A percentile compares a stretch with the other conserved stretches of the same genome.
These are phyloP conservation scores for Pythium phragmiticola DNA, from an alignment of 352 stramenopile species.

Conservation along the genomic window DNA sequence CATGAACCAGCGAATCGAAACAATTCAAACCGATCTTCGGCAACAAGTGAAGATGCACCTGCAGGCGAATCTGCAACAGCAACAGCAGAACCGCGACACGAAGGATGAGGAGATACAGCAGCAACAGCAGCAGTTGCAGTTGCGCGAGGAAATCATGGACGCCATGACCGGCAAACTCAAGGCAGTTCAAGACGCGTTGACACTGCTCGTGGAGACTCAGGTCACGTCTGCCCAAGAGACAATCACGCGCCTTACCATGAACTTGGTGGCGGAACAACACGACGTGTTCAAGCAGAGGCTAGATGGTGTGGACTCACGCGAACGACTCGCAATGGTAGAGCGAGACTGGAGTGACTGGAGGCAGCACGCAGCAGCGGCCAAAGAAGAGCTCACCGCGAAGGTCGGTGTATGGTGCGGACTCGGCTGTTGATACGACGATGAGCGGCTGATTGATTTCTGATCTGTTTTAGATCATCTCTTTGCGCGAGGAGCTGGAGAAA, in stretches of 20 bases:
- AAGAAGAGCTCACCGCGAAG: neutral
- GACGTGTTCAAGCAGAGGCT: neutral
- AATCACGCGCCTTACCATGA: no score
- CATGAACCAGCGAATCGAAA: constrained; percentile 25
- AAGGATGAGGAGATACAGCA: neutral
- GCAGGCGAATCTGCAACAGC: neutral
- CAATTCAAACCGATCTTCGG: constrained; percentile 3
- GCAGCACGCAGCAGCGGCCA: neutral
- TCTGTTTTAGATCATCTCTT: neutral
- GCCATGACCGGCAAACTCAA: neutral
- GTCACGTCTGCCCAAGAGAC: neutral
- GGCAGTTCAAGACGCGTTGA: neutral
- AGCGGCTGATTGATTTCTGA: no score
- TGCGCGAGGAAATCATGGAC: neutral
- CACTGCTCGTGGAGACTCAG: neutral
- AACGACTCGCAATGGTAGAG: neutral
- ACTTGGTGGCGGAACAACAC: neutral
- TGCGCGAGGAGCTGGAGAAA: neutral
- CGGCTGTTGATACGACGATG: neutral
- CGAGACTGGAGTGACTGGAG: neutral
- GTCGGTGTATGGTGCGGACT: neutral
- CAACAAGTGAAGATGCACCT: constrained; percentile 8
- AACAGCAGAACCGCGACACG: neutral
- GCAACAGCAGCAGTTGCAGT: neutral
- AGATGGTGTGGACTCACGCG: neutral